phyloP scores from a whole-genome alignment of 106 monocot species.

The Dactylorhiza incarnata region DNA sequence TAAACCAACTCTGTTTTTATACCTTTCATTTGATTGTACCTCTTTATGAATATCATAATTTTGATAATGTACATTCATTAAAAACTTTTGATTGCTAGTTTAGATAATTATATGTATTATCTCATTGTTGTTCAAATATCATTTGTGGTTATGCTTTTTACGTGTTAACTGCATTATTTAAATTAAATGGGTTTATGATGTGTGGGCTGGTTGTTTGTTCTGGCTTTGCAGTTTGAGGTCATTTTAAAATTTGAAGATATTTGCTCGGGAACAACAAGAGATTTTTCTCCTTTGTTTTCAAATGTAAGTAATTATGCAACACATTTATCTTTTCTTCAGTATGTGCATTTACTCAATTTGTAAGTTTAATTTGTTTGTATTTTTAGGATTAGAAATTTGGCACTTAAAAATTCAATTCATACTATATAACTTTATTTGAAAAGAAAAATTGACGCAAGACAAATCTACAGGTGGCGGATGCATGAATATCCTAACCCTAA shows the following conservation, averaged over 20 bases:
- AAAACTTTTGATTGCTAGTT: background rate
- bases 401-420: too few relatives aligned
- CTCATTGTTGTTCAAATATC: too few relatives aligned
- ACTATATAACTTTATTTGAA: too few relatives aligned
- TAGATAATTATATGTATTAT: background rate
- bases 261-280: constrained; percentile 54
- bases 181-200: background rate
- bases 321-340: background rate
- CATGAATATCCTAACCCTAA: too few relatives aligned
- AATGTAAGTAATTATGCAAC: constrained; percentile 26
- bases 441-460: too few relatives aligned
- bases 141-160: background rate
- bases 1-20: background rate
- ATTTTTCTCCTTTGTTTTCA: constrained; percentile 58
- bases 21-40: constrained; percentile 1
- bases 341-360: too few relatives aligned
- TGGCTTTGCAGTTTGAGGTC: constrained; percentile 57
- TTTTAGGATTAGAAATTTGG: too few relatives aligned
- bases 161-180: background rate
- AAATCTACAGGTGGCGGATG: too few relatives aligned
- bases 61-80: background rate
- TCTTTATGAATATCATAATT: background rate
- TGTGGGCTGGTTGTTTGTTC: background rate
- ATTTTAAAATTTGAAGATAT: constrained; percentile 92
- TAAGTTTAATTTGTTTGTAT: too few relatives aligned